Base-by-base conservation (phyloP, 129 eudicot species). In the Dittrichia graveolens region DNA sequence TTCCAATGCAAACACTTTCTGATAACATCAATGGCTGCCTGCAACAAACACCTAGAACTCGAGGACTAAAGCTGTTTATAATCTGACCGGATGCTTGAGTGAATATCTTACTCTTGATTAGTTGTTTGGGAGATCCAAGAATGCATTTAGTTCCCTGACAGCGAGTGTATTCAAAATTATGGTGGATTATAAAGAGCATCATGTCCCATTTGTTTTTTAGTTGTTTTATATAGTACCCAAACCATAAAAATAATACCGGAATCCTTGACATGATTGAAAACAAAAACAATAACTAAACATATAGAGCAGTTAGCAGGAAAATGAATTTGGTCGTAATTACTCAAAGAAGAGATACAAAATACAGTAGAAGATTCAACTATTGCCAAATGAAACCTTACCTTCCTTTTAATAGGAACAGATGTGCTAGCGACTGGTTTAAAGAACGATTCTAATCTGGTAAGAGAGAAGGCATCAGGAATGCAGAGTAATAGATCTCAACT, bases 401-500 rank as follows among this genome's bases (percentile, higher is more conserved):
- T 91, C 55, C 96, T 61, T 72, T 95, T 95, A 58, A 69, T 50
- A 19, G 97, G 94, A 41, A 72, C 85, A 56, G 99, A 81, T 13
- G 83, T 50, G 73, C 73, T 83, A 61, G 68, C 79, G 12, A 74
- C 89, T 31, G 99, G 99, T 78, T 88, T 95, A 44, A 90, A 90
- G 77, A 95, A 88, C 7, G 97, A 90, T 66, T 95, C 99, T 40
- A 91, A 78, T 80, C 99, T 95, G 99, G 72, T 76, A 31, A n/a
- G 31, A 35, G 19, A 56, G 31, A 13, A 40, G 4, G 5, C 61
- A 54, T 76, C 52, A 82, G 39, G 62, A 55, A 66, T 12, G 48
- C 1, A 52, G 7, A 78, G 49, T 35, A 62, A 41, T n/a, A 61
- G 40, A 8, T 52, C 34, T 24, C 31, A 24, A 76, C n/a, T 37